Evolutionary conservation across 805 yeast genomes (phyloP), one percentile per base, ranked within the genome.

Genomic region (Cyberlindnera japonica): DNA sequence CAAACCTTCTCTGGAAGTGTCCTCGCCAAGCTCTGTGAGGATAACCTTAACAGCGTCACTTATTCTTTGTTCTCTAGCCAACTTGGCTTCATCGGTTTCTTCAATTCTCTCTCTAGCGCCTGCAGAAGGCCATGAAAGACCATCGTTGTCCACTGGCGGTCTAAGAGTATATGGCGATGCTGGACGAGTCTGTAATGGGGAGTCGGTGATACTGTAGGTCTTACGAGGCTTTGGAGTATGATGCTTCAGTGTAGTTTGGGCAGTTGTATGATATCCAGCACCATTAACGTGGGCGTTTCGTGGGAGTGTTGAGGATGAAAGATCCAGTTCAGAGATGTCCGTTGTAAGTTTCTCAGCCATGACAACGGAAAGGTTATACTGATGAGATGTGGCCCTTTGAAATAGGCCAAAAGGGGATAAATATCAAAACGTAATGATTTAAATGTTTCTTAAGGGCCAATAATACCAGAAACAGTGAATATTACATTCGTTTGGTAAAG

Each of bases 81-180:
- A 57, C 11, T 80, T 77, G 51, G 83, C 88, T 33, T 77, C 86
- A 4, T 71, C 71, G 2, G 78, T 68, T 44, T 85, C 84, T 43
- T 81, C 88, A 13, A 87, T 73, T 40, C 98, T 71, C 21, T 60
- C 63, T 41, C 95, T 69, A 6, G 99, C 91, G 8, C 98, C 98
- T 4, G 71, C 54, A 14, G 90, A 79, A 14, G 97, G 98, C 96
- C 96, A 91, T 32, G 96, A 87, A 34, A 91, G 73, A 0, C 96
- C 96, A 62, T 87, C 96, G 32, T 74, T 79, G 56, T 88, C 96
- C 24, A 89, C 82, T 15, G 96, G 93, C 0, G 96, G 90, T 48
- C 79, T 81, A 38, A 83, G 61, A 2, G 95, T 84, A 59, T 81
- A 83, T 16, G 95, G 95, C 5, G 89, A 78, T 0, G 90, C 89